Evolutionary conservation across 2,329 filamentous ascomycete species (phyloP).

Genomic region (Colletotrichum gloeosporioides): DNA sequence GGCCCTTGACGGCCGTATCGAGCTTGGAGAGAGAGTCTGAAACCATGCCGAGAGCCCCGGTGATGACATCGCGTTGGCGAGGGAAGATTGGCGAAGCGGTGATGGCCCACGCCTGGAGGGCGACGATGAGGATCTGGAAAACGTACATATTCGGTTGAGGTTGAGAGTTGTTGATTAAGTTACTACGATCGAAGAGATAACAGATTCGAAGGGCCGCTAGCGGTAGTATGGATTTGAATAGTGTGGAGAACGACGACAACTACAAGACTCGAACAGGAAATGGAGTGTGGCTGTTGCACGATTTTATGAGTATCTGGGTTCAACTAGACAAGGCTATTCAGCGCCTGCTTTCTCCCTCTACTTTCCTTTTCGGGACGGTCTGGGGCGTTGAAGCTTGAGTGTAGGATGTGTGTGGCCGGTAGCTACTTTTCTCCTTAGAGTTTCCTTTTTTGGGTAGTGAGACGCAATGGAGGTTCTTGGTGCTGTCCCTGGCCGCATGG

Average conservation of each 20-base stretch:
- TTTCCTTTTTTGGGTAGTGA: constrained; percentile 11
- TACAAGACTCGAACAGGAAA: not conserved
- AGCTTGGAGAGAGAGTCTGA: not conserved
- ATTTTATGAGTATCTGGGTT: constrained; percentile 4
- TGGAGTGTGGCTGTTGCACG: not conserved
- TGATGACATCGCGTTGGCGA: constrained; percentile 6
- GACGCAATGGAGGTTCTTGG: constrained; percentile 5
- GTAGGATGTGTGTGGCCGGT: not conserved
- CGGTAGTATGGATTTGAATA: not conserved
- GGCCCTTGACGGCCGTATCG: constrained; percentile 7
- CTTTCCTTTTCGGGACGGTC: not conserved
- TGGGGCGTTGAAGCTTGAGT: not conserved
- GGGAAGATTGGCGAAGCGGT: constrained; percentile 1
- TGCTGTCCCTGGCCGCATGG: constrained; percentile 3
- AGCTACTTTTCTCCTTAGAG: constrained; percentile 10
- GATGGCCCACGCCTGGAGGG: constrained; percentile 18
- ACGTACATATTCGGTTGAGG: not conserved
- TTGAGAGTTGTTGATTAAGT: not conserved
- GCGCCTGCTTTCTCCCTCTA: not conserved
- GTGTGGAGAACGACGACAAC: not conserved
- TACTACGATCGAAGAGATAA: not conserved
- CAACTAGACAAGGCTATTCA: not conserved
- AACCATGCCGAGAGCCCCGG: constrained; percentile 4
- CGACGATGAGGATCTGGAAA: not conserved
- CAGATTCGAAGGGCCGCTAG: not conserved